Evolutionary conservation across 177 flowering plant species (phyloP), one percentile per base, ranked within the genome.

Genomic region (Vitis hybrid): DNA sequence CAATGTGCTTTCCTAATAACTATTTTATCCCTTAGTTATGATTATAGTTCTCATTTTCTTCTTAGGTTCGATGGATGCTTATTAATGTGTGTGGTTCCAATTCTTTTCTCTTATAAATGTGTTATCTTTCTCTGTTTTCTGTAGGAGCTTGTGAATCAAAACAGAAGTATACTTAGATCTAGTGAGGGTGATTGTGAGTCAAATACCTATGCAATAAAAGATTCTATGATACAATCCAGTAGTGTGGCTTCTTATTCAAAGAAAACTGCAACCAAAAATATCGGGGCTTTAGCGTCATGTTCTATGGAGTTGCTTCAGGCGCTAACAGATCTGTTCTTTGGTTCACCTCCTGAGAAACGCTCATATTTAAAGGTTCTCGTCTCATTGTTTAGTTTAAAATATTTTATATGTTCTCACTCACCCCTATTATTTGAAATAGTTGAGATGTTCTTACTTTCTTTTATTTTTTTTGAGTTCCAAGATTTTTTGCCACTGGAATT

Each of bases 131-230:
- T 48, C 66, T 58, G 63, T 61, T 55, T 64, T 56, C 4, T 71
- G 10, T 59, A 93, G 97, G 87, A 82, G 73, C 92, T 94, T 77
- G 91, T 94, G 68, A 86, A 85, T 71, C 83, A 85, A 78, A 92
- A 92, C 76, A 84, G 60, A 80, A 74, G 69, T 61, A 72, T 74
- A 62, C 76, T 85, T 65, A 9, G 65, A 50, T 74, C 80, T 56
- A 71, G 57, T 61, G 34, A 65, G 14, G 73, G 62, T 64, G 61
- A 62, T 64, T 74, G 21, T 52, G 78, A 74, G 58, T 66, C 77
- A 52, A 73, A 26, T 67, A 64, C 59, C 12, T 39, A 15, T 54
- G 32, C 9, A 8, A 64, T 15, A 15, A 66, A 75, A 19, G 77
- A 81, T 56, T 70, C 61, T 59, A 11, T 13, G 15, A 1, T 56